Evolutionary conservation across 495 filamentous ascomycete genomes (phyloP), one percentile per base, ranked within the genome.

Genomic region (Saxispiralis lemnorum): DNA sequence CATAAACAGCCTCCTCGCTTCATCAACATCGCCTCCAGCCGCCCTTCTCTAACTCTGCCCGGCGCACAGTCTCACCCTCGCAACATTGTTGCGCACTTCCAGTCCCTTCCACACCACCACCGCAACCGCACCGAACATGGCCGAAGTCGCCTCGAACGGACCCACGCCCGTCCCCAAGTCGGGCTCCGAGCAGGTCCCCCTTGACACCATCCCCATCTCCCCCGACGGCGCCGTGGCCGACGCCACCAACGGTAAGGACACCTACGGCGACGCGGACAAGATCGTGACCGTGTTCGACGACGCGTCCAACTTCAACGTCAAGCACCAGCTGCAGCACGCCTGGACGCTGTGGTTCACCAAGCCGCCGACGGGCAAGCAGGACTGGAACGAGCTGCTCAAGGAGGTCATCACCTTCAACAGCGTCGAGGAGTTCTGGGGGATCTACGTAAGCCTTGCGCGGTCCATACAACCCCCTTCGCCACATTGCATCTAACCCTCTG

Each of bases 311-410:
- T 97, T 97, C 73, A 96, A 92, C 57, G 87, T 95, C 59, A 96
- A 96, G 68, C 89, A 97, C 60, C 87, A 86, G 33, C 67, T 97
- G 39, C 84, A 89, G 73, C 79, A 93, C 65, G 78, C 81, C 55
- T 97, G 89, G 89, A 96, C 92, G 16, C 68, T 97, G 39, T 97
- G 89, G 89, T 97, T 96, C 67, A 97, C 89, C 56, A 97, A 97
- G 71, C 89, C 89, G 24, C 83, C 89, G 31, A 89, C 79, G 59
- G 86, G 85, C 63, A 96, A 93, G 81, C 89, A 95, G 60, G 94
- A 94, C 71, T 99, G 89, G 89, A 93, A 88, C 44, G 89, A 99
- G 57, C 66, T 95, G 37, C 66, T 99, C 31, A 99, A 99, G 67
- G 84, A 96, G 59, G 88, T 99, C 45, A 93, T 99, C 51, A 93